Conservation (phyloP, 768 basidiomycete genomes). For the Suillus subluteus region DNA sequence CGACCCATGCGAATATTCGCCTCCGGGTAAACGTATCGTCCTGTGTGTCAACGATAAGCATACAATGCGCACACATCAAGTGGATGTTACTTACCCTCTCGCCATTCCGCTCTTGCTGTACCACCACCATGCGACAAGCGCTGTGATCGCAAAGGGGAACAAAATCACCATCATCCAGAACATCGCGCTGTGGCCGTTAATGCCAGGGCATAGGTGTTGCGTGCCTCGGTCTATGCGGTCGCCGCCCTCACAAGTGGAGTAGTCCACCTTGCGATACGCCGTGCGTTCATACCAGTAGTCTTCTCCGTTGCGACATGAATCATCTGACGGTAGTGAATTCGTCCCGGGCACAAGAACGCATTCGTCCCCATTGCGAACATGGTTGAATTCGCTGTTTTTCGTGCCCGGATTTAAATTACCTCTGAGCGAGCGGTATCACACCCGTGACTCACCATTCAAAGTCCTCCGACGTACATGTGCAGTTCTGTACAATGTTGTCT, state of each 20-base stretch:
- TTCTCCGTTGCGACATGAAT: slow-evolving; percentile 60
- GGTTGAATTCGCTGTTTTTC: slow-evolving; percentile 84
- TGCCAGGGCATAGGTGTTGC: slow-evolving; percentile 80
- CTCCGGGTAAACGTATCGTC: slow-evolving; percentile 78
- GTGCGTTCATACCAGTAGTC: slow-evolving; percentile 96
- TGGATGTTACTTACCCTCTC: slow-evolving; percentile 61
- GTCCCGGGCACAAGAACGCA: slow-evolving; percentile 83
- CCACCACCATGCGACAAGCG: slow-evolving; percentile 80
- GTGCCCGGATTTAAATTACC: background rate
- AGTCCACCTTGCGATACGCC: slow-evolving; percentile 86
- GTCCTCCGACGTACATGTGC: slow-evolving; percentile 72
- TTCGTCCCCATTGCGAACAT: slow-evolving; percentile 64
- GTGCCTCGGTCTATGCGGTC: slow-evolving; percentile 75
- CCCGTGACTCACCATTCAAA: slow-evolving; percentile 86
- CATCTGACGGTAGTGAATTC: slow-evolving; percentile 60
- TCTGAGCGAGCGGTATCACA: background rate
- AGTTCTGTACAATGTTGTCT: slow-evolving; percentile 64
- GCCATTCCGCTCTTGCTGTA: slow-evolving; percentile 73
- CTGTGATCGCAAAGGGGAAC: slow-evolving; percentile 79
- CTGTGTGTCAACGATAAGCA: slow-evolving; percentile 39
- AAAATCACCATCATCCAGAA: slow-evolving; percentile 86
- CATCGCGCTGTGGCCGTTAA: slow-evolving; percentile 68
- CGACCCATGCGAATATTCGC: slow-evolving; percentile 36
- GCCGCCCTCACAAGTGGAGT: slow-evolving; percentile 86
- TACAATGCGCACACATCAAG: slow-evolving; percentile 9